Percentiles rank a stretch among this genome's conserved stretches.
Conservation (phyloP, 2,329 filamentous ascomycete genomes). For the Clathrospora elynae region DNA sequence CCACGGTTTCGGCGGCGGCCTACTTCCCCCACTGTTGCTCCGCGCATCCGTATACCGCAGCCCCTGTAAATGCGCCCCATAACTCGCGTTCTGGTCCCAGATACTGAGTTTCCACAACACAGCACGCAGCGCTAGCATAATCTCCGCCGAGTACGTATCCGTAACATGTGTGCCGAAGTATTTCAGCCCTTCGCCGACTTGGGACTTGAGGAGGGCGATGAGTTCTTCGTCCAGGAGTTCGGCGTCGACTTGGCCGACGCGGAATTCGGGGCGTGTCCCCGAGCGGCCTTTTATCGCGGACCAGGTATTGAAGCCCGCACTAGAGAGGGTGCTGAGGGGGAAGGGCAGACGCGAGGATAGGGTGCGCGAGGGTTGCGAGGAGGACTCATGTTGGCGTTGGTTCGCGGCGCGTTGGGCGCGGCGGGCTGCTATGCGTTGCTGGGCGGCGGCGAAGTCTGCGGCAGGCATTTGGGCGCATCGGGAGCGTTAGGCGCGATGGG, state of each 20-base stretch:
- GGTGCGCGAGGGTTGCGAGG: conserved; percentile 51
- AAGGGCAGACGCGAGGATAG: conserved; percentile 52
- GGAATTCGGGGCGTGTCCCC: conserved; percentile 82
- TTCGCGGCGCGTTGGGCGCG: conserved; percentile 75
- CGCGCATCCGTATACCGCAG: conserved; percentile 87
- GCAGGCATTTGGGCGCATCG: conserved; percentile 47
- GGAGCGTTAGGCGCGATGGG: conserved; percentile 9
- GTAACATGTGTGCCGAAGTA: conserved; percentile 78
- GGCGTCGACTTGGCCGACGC: conserved; percentile 94
- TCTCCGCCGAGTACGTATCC: conserved; percentile 87
- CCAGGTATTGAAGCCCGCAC: conserved; percentile 63
- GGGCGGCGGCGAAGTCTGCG: conserved; percentile 82
- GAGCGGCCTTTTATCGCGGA: conserved; percentile 73
- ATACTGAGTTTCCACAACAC: conserved; percentile 92
- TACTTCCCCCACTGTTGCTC: conserved; percentile 53
- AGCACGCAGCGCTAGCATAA: conserved; percentile 75
- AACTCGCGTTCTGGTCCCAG: conserved; percentile 95
- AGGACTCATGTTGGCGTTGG: conserved; percentile 58
- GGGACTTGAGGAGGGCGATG: conserved; percentile 78
- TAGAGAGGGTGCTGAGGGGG: conserved; percentile 65
- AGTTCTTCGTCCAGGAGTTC: conserved; percentile 94
- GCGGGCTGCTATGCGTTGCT: conserved; percentile 82
- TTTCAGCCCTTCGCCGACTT: conserved; percentile 86
- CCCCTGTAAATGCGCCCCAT: conserved; percentile 91
- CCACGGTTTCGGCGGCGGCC: conserved; percentile 73